Percentiles rank a stretch among this genome's conserved stretches.
These are phyloP conservation scores for Hordeum marinum DNA, from an alignment of 176 grass and related monocot species.

Conservation along the genomic window DNA sequence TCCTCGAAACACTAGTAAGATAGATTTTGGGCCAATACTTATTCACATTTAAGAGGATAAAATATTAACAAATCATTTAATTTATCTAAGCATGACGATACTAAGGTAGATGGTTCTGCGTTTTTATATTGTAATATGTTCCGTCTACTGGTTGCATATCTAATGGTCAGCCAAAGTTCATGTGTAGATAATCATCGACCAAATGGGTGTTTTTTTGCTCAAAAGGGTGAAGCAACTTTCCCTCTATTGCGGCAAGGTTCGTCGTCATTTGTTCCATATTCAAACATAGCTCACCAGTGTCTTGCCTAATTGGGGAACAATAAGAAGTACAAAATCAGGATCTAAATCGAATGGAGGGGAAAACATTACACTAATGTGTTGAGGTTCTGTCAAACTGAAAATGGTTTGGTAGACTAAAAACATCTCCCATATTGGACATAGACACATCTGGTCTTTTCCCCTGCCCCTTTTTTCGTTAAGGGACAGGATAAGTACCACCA, in stretches of 20 bases:
- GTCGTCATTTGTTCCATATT: not conserved
- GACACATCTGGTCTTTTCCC: not conserved
- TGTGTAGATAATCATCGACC: not conserved
- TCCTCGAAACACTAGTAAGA: not conserved
- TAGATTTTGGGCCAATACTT: not conserved
- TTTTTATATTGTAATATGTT: not conserved
- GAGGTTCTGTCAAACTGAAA: not conserved
- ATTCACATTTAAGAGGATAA: no score
- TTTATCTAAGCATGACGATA: not conserved
- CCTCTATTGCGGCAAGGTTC: not conserved
- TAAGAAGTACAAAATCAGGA: not conserved
- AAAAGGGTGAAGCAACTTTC: not conserved
- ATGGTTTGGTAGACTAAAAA: not conserved
- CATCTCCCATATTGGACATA: not conserved
- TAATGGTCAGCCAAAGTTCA: not conserved
- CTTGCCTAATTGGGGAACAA: not conserved
- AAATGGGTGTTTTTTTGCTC: not conserved
- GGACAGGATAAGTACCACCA: not conserved
- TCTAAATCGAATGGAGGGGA: not conserved
- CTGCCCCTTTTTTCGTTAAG: not conserved
- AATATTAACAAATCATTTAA: not conserved
- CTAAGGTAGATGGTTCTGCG: not conserved
- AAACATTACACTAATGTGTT: not conserved
- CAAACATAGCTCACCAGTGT: not conserved
- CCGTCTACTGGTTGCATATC: not conserved